Base-by-base conservation (phyloP, 805 yeast genomes). In the Wickerhamomyces bovis region DNA sequence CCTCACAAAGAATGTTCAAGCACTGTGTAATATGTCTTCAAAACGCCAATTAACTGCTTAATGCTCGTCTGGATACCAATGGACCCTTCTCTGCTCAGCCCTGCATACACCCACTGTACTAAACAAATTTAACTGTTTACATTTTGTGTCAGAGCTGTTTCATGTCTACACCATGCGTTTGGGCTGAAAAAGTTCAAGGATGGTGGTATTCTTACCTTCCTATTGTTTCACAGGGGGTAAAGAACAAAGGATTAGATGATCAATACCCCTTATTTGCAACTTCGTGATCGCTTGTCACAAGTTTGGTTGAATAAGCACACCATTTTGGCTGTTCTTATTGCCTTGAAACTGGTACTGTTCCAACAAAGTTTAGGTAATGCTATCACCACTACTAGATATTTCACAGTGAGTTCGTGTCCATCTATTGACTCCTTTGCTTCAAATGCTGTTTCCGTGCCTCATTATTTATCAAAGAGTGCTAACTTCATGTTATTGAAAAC, bases 241-340 rank as follows among this genome's bases (percentile, higher is more conserved):
- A 36, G 4, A 31, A 50, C 47, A 48, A 43, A 26, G 33, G 39
- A 45, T n/a, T 52, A 49, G 20, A 33, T 33, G 36, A 33, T 33
- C 36, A 18, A 4, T 19, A 36, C 22, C 22, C 62, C 64, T 18
- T 81, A 76, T 56, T 65, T 84, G 35, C 70, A 69, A 39, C 60
- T 80, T 4, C 57, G 62, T 18, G 89, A 83, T 49, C 60, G 77
- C 41, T 53, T 84, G 7, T 73, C 86, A 4, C 94, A 86, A 56
- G 62, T 77, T 9, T 80, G 85, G 79, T 57, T 86, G 19, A 85
- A 88, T 58, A 75, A 79, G 48, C 78, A 77, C 57, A 75, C 95
- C 0, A 48, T 89, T 1, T 57, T 78, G 2, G 48, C 83, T 13
- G 53, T 78, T 0, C 61, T 92, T 2, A 68, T 84, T 10, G 66